Base-by-base conservation (phyloP, 805 yeast genomes). In the Soucietia sequanensis region DNA sequence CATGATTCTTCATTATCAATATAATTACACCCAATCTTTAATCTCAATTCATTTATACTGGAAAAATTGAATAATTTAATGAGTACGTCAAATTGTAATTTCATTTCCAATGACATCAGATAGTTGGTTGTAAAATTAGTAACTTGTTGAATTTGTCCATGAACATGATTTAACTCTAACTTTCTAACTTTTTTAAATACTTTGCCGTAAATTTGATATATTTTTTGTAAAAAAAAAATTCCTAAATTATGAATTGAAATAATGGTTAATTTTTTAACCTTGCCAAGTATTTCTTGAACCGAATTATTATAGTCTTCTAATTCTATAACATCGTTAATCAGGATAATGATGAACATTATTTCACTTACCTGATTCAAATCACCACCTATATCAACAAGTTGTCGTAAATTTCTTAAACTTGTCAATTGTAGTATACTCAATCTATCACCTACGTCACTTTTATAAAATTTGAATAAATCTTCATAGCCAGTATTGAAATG, bases 11-110 rank as follows among this genome's bases (percentile, higher is more conserved):
- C 23, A 11, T 21, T 11, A 11, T 21, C 23, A 8, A 21, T 11
- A 23, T 43, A 41, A 26, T 33, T 39, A 34, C 47, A 43, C 12
- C 41, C 45, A 4, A 43, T 33, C 23, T 31, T 30, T 11, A 43
- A 26, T 8, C 25, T 13, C 10, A 42, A 12, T 15, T 23, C 17
- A 10, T 27, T 23, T 10, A 42, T 4, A 4, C 20, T 27, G 9
- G 23, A 14, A 13, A 35, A 4, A 19, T 38, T 24, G 17, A 42
- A 30, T n/a, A 26, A 29, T 4, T 23, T 14, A 9, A 17, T 19
- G 13, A 43, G 22, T n/a, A 23, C 17, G 8, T 15, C 17, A 15
- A 31, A 39, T 11, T 39, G 36, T 26, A 43, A 31, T n/a, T 19
- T 18, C 14, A 27, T 21, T 27, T 41, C 45, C 24, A 32, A 26